A percentile compares a stretch with the other conserved stretches of the same genome.
Evolutionary conservation across 2,329 filamentous ascomycete genomes (phyloP).

Genomic region (Aspergillus fumigatiaffinis): DNA sequence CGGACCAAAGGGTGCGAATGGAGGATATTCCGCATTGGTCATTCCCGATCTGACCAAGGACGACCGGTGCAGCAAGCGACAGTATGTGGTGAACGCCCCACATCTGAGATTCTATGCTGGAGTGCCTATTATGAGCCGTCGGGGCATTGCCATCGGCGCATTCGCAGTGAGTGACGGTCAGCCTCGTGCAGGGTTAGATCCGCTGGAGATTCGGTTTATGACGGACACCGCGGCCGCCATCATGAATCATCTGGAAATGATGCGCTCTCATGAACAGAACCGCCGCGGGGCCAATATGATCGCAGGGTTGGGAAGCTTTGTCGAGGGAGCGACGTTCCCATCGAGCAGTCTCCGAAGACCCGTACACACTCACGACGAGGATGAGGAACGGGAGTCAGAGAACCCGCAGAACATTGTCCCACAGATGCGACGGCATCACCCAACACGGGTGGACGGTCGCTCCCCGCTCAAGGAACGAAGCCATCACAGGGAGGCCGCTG

Average conservation of each 20-base stretch:
- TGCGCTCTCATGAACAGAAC: conserved; percentile 7
- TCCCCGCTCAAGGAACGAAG: neutral
- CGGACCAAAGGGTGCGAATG: neutral
- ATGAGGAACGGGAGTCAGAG: neutral
- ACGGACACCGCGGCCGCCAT: conserved; percentile 7
- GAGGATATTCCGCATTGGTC: conserved; percentile 11
- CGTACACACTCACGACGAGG: conserved; percentile 9
- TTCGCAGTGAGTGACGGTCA: conserved; percentile 5
- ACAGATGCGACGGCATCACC: neutral
- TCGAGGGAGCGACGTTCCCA: conserved; percentile 5
- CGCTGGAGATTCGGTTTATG: conserved; percentile 7
- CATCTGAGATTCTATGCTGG: conserved; percentile 48
- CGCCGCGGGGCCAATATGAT: conserved; percentile 9
- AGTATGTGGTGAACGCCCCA: conserved; percentile 23
- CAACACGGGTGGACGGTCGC: neutral
- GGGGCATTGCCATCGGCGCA: conserved; percentile 7
- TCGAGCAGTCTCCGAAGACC: conserved; percentile 3
- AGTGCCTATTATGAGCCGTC: conserved; percentile 30
- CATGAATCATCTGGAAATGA: conserved; percentile 11
- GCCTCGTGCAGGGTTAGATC: neutral
- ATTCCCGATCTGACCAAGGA: conserved; percentile 34
- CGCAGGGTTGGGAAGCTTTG: conserved; percentile 5
- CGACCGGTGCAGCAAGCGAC: conserved; percentile 23
- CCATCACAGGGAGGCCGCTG: neutral
- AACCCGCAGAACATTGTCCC: neutral